Evolutionary conservation across 2,329 filamentous ascomycete genomes (phyloP).

Genomic region (Neoascochyta sp.): DNA sequence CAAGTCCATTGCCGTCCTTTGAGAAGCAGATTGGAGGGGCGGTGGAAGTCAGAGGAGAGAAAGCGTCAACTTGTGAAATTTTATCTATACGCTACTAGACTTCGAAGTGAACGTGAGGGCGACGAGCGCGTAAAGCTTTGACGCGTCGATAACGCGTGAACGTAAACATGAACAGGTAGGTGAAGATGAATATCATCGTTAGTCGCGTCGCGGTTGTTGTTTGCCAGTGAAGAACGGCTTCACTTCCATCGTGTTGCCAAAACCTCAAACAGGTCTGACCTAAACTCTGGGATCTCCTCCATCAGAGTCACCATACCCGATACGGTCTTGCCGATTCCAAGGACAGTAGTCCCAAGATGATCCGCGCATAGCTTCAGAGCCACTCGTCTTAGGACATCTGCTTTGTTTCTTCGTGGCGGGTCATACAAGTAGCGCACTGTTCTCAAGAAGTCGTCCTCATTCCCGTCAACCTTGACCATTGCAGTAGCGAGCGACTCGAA

Average conservation of each 20-base stretch:
- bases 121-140: too few species aligned
- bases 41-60: too few species aligned
- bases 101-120: too few species aligned
- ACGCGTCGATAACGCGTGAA: too few species aligned
- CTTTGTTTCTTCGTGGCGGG: conserved; percentile 18
- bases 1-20: too few species aligned
- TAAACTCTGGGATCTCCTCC: conserved; percentile 30
- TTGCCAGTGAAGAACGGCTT: too few species aligned
- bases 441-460: conserved; percentile 23
- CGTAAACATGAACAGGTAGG: too few species aligned
- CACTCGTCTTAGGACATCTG: conserved; percentile 17
- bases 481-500: conserved; percentile 22
- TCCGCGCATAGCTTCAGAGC: conserved; percentile 28
- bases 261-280: conserved; percentile 29
- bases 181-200: too few species aligned
- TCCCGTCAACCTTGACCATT: conserved; percentile 18
- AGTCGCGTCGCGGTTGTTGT: too few species aligned
- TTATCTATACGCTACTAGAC: too few species aligned
- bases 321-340: conserved; percentile 24
- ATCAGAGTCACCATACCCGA: conserved; percentile 25
- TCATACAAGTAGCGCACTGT: conserved; percentile 26
- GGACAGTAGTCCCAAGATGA: conserved; percentile 27
- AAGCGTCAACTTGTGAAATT: too few species aligned
- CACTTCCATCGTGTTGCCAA: conserved; percentile 25
- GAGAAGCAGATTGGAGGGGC: too few species aligned